Evolutionary conservation across 768 basidiomycete species (phyloP).

Genomic region (Plicaturopsis crispa): DNA sequence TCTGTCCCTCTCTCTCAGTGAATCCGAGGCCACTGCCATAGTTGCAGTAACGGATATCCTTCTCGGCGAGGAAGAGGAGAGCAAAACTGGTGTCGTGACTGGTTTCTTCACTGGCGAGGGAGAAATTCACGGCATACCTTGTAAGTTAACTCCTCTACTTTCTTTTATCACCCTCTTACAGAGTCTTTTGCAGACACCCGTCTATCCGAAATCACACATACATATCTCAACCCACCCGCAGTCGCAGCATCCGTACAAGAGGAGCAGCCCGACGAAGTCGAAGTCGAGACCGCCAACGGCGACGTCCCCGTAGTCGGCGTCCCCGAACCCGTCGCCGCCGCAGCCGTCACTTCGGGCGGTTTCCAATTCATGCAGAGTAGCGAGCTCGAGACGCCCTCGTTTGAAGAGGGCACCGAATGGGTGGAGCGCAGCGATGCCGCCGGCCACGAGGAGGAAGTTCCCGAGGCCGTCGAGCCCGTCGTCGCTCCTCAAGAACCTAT

Average conservation of each 20-base stretch:
- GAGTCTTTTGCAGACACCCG: slow-evolving; percentile 50
- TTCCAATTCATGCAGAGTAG: slow-evolving; percentile 82
- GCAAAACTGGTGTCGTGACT: slow-evolving; percentile 41
- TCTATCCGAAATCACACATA: slow-evolving; percentile 47
- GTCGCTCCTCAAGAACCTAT: slow-evolving; percentile 12
- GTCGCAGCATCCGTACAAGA: slow-evolving; percentile 20
- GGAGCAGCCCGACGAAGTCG: slow-evolving; percentile 17
- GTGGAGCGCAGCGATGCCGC: slow-evolving; percentile 39
- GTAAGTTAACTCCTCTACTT: slow-evolving; percentile 32
- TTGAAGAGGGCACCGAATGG: slow-evolving; percentile 50
- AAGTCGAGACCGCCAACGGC: slow-evolving; percentile 16
- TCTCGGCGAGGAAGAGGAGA: slow-evolving; percentile 44
- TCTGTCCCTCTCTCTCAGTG: slow-evolving; percentile 29
- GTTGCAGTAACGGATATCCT: slow-evolving; percentile 46
- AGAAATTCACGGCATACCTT: slow-evolving; percentile 52
- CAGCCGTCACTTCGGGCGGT: slow-evolving; percentile 36
- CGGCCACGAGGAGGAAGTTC: slow-evolving; percentile 9
- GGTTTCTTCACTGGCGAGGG: slow-evolving; percentile 53
- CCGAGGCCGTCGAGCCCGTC: slow-evolving; percentile 15
- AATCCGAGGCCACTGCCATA: slow-evolving; percentile 48
- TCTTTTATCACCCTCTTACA: slow-evolving; percentile 5
- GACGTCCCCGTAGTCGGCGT: slow-evolving; percentile 17
- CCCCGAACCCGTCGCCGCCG: slow-evolving; percentile 18
- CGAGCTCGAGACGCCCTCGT: slow-evolving; percentile 53
- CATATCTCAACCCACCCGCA: slow-evolving; percentile 41